Conservation (phyloP, 768 basidiomycete species). For the Candolleomyces efflorescens region DNA sequence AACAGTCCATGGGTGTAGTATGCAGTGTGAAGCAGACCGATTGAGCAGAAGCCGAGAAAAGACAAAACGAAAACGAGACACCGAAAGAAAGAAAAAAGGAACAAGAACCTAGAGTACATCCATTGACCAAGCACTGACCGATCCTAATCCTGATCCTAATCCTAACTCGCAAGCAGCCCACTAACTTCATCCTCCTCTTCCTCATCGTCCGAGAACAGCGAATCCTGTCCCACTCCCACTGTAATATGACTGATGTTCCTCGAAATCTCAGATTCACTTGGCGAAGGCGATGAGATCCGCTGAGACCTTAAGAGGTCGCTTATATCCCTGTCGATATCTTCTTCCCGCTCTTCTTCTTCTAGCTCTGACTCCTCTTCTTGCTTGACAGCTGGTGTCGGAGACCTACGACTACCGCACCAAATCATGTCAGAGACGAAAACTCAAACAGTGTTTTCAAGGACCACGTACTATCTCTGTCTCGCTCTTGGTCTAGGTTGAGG, state of each 20-base stretch:
- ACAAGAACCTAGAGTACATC: too few relatives aligned
- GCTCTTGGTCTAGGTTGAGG: background rate
- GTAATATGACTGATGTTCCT: background rate
- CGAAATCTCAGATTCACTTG: background rate
- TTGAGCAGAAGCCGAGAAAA: too few relatives aligned
- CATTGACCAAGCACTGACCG: too few relatives aligned
- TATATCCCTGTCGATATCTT: background rate
- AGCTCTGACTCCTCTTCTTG: background rate
- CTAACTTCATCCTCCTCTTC: background rate
- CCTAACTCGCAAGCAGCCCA: too few relatives aligned
- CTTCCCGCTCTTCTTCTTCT: constrained; percentile 1
- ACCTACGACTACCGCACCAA: background rate
- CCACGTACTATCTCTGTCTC: background rate
- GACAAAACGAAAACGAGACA: too few relatives aligned
- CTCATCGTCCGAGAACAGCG: background rate
- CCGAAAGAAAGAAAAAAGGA: too few relatives aligned
- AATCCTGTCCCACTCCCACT: background rate
- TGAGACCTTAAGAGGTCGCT: background rate
- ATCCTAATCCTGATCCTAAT: too few relatives aligned
- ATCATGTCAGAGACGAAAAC: background rate
- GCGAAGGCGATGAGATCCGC: background rate
- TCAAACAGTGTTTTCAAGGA: background rate
- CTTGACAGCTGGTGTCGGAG: background rate
- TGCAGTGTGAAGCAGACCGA: too few relatives aligned
- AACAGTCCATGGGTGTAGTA: too few relatives aligned